Evolutionary conservation across 805 yeast genomes (phyloP).

Genomic region (Phaffomyces thermotolerans): DNA sequence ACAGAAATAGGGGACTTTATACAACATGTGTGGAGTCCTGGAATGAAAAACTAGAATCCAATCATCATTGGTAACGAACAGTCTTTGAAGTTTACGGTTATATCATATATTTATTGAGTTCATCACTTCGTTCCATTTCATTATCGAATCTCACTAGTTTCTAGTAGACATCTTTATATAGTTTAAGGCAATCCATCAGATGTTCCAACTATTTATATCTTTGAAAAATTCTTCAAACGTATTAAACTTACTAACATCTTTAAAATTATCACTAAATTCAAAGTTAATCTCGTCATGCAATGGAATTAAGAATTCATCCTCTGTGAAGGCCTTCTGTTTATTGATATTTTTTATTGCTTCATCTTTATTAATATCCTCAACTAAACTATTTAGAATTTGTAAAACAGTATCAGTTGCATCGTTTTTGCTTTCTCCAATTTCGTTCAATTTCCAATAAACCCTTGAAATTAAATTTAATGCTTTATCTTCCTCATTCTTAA

Average conservation of each 20-base stretch:
- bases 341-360: slow-evolving; percentile 6
- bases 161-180: no score
- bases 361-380: slow-evolving; percentile 19
- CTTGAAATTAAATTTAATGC: slow-evolving; percentile 41
- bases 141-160: neutral
- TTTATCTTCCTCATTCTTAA: slow-evolving; percentile 23
- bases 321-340: neutral
- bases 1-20: neutral
- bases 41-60: no score
- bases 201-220: slow-evolving; percentile 25
- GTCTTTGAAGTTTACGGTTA: no score
- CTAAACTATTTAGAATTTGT: slow-evolving; percentile 42
- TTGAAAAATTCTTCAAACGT: slow-evolving; percentile 53
- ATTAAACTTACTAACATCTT: slow-evolving; percentile 24
- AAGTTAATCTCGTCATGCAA: slow-evolving; percentile 23
- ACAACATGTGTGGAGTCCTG: neutral
- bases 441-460: slow-evolving; percentile 52
- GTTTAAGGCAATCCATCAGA: neutral
- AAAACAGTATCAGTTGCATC: slow-evolving; percentile 59
- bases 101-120: no score
- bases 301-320: slow-evolving; percentile 13
- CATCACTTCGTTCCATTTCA: no score
- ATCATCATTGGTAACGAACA: no score
- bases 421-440: slow-evolving; percentile 47
- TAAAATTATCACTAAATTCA: slow-evolving; percentile 13